Conservation (phyloP, 1,284 basidiomycete species). For the Porogramme epimiltina region DNA sequence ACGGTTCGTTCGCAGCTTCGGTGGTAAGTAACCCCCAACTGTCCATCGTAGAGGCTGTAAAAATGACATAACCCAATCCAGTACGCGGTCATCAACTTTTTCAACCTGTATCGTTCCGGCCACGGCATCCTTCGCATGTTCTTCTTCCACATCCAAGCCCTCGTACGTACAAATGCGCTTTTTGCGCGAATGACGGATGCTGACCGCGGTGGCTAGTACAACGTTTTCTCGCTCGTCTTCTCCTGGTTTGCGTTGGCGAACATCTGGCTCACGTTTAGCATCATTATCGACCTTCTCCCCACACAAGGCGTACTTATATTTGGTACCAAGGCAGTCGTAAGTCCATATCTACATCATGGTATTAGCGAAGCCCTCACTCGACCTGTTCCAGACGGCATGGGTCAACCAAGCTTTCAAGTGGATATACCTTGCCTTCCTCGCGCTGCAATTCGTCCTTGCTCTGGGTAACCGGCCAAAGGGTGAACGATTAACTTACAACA, state of each 20-base stretch:
- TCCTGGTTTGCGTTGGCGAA: constrained; percentile 94
- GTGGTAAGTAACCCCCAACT: constrained; percentile 57
- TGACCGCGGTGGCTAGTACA: constrained; percentile 52
- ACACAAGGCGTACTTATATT: constrained; percentile 67
- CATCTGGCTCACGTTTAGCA: constrained; percentile 94
- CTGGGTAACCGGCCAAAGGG: constrained; percentile 96
- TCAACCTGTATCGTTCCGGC: constrained; percentile 83
- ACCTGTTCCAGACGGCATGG: constrained; percentile 77
- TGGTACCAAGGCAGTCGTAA: constrained; percentile 63
- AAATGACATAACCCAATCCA: constrained; percentile 29
- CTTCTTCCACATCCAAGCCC: constrained; percentile 92
- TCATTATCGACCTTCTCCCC: constrained; percentile 91
- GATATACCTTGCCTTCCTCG: constrained; percentile 87
- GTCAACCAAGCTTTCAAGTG: constrained; percentile 84
- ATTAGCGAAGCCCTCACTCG: background rate
- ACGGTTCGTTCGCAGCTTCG: constrained; percentile 96
- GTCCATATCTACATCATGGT: constrained; percentile 27
- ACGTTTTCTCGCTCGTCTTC: constrained; percentile 80
- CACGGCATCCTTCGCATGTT: constrained; percentile 90
- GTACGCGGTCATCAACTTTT: constrained; percentile 96
- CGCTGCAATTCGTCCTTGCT: constrained; percentile 90
- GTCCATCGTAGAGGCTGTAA: background rate
- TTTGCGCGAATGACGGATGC: constrained; percentile 6
- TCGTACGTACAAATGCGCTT: too few species aligned
- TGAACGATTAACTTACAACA: constrained; percentile 80